Evolutionary conservation across 768 basidiomycete species (phyloP).

Genomic region (Hebeloma cylindrosporum): DNA sequence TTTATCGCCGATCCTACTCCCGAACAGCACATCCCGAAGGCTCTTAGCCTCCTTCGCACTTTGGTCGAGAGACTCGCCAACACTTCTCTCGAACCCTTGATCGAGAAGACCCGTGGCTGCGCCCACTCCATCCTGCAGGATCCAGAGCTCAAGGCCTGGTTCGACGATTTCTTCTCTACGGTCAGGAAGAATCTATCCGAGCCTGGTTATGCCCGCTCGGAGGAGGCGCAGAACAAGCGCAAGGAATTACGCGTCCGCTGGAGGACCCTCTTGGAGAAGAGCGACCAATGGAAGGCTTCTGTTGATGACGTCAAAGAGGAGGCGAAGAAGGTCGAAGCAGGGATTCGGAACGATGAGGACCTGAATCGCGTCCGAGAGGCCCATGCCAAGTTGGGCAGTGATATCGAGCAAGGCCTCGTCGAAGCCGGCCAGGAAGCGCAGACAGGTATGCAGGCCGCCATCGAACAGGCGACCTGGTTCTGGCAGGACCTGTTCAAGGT

Average conservation of each 20-base stretch:
- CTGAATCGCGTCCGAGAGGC: conserved; percentile 46
- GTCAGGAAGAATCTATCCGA: conserved; percentile 47
- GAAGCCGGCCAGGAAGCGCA: conserved; percentile 35
- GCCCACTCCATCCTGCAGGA: conserved; percentile 54
- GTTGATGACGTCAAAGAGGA: conserved; percentile 47
- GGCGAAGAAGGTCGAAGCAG: conserved; percentile 42
- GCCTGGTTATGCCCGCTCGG: conserved; percentile 51
- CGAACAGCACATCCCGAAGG: conserved; percentile 59
- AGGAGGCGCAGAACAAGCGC: conserved; percentile 43
- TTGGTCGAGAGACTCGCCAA: conserved; percentile 53
- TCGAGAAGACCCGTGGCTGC: conserved; percentile 40
- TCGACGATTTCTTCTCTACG: conserved; percentile 51
- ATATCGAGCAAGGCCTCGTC: conserved; percentile 45
- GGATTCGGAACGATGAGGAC: conserved; percentile 50
- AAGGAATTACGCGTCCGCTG: conserved; percentile 51
- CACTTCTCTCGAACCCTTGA: conserved; percentile 51
- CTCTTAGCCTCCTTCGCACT: conserved; percentile 47
- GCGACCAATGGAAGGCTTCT: conserved; percentile 55
- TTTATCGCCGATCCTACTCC: conserved; percentile 64
- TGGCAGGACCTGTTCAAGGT: conserved; percentile 83
- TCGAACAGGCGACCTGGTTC: conserved; percentile 71
- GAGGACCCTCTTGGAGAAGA: conserved; percentile 45
- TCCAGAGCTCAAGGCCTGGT: conserved; percentile 50
- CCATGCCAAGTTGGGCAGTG: conserved; percentile 45
- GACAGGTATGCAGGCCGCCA: conserved; percentile 39